phyloP scores from a whole-genome alignment of 1,139 yeast species.

The Lodderomyces metapsilosis region DNA sequence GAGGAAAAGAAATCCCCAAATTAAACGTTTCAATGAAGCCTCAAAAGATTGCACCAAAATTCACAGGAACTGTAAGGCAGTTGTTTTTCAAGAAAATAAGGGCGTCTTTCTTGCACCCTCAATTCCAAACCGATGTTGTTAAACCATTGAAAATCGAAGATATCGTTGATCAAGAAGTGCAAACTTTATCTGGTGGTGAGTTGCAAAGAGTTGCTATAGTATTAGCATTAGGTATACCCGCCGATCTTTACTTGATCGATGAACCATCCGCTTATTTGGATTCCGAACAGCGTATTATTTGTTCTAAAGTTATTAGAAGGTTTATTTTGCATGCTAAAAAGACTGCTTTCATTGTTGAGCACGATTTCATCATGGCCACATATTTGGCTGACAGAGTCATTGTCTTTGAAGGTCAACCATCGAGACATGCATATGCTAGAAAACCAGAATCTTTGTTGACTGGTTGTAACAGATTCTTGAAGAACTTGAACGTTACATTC shows the following conservation, averaged over 20 bases:
- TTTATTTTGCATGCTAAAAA: conserved; percentile 94
- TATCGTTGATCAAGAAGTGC: conserved; percentile 95
- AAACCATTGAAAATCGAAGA: conserved; percentile 93
- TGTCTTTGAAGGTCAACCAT: conserved; percentile 95
- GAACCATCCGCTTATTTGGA: conserved; percentile 98
- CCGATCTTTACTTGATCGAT: conserved; percentile 94
- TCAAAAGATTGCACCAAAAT: conserved; percentile 97
- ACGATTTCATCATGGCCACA: conserved; percentile 99
- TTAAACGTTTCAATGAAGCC: conserved; percentile 96
- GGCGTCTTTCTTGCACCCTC: conserved; percentile 92
- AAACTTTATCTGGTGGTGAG: conserved; percentile 98
- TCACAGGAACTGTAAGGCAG: conserved; percentile 98
- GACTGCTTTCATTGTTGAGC: conserved; percentile 98
- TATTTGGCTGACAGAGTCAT: conserved; percentile 97
- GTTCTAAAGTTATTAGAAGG: conserved; percentile 97
- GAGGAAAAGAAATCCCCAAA: conserved; percentile 75
- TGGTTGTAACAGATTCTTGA: conserved; percentile 95
- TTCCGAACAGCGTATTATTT: conserved; percentile 98
- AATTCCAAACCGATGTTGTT: conserved; percentile 96
- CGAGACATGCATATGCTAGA: conserved; percentile 77
- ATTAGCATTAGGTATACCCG: conserved; percentile 88
- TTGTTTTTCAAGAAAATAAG: conserved; percentile 93
- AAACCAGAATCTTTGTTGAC: conserved; percentile 90
- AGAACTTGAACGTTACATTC: conserved; percentile 95
- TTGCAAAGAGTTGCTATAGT: conserved; percentile 98